Evolutionary conservation across 441 rosid genomes (phyloP).

Genomic region (Croton setiger): DNA sequence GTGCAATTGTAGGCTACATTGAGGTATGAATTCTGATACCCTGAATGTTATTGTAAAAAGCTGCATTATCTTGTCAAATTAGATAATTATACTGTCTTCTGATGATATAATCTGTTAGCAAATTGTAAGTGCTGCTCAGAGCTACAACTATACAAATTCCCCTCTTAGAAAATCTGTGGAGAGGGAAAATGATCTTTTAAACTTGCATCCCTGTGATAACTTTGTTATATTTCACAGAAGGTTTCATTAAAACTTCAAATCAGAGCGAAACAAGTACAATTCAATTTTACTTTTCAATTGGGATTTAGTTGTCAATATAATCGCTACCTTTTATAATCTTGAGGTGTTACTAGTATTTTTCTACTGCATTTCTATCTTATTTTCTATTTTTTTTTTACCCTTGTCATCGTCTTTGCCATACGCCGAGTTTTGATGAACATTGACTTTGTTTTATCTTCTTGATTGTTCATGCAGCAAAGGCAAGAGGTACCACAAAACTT

Average conservation of each 20-base stretch:
- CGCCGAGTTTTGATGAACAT: slow-evolving; percentile 8
- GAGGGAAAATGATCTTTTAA: neutral
- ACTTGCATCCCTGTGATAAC: slow-evolving; percentile 1
- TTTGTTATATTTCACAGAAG: neutral
- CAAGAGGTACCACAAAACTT: slow-evolving; percentile 52
- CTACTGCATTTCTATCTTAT: neutral
- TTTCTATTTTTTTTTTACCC: neutral
- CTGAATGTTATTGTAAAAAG: neutral
- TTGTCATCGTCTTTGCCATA: neutral
- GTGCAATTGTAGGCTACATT: slow-evolving; percentile 47
- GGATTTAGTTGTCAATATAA: neutral
- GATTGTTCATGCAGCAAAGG: slow-evolving; percentile 42
- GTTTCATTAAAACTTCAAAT: neutral
- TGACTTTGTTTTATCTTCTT: slow-evolving; percentile 12
- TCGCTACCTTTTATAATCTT: neutral
- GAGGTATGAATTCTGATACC: slow-evolving; percentile 35
- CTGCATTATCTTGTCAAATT: neutral
- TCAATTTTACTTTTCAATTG: neutral
- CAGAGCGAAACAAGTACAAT: neutral
- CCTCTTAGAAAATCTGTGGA: slow-evolving; percentile 12
- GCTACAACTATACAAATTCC: neutral
- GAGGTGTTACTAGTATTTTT: neutral
- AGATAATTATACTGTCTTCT: neutral
- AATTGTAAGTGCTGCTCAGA: slow-evolving; percentile 1
- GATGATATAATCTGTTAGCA: neutral